Evolutionary conservation across 1,284 basidiomycete genomes (phyloP).

Genomic region (Leucoagaricus sp.): DNA sequence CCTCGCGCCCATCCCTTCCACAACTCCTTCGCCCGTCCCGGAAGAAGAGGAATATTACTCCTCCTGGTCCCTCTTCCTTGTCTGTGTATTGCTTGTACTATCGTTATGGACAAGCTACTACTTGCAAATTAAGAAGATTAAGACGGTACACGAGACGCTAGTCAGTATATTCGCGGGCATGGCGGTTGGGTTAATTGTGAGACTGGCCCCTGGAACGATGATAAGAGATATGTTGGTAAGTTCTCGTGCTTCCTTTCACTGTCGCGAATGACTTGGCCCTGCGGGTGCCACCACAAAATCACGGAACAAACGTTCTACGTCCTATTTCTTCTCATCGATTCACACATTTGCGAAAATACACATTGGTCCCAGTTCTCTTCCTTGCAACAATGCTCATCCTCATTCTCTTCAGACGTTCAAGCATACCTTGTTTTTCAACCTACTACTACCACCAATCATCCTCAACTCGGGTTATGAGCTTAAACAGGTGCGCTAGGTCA

Average conservation of each 20-base stretch:
- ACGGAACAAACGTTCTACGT: no score
- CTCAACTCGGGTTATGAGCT: conserved; percentile 97
- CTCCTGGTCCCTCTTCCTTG: conserved; percentile 93
- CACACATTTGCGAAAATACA: no score
- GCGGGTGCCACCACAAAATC: no score
- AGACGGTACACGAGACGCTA: conserved; percentile 95
- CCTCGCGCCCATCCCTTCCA: conserved; percentile 1
- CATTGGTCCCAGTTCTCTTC: no score
- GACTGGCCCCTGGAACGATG: conserved; percentile 89
- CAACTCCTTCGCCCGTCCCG: conserved; percentile 26
- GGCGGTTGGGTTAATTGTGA: conserved; percentile 91
- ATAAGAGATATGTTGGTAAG: conserved; percentile 97
- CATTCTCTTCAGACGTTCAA: conserved; percentile 75
- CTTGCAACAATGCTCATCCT: not conserved
- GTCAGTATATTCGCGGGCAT: conserved; percentile 97
- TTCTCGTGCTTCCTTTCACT: conserved; percentile 23
- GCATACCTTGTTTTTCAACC: conserved; percentile 97
- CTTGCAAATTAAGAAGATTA: conserved; percentile 94
- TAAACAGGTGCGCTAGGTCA: conserved; percentile 69
- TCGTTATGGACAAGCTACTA: conserved; percentile 98
- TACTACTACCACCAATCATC: conserved; percentile 97
- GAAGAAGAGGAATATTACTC: conserved; percentile 91
- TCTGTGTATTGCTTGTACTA: conserved; percentile 91
- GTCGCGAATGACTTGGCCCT: no score
- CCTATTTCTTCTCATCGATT: no score